Evolutionary conservation across 495 filamentous ascomycete genomes (phyloP), one percentile per base, ranked within the genome.

Genomic region (Neurospora tetrasperma): DNA sequence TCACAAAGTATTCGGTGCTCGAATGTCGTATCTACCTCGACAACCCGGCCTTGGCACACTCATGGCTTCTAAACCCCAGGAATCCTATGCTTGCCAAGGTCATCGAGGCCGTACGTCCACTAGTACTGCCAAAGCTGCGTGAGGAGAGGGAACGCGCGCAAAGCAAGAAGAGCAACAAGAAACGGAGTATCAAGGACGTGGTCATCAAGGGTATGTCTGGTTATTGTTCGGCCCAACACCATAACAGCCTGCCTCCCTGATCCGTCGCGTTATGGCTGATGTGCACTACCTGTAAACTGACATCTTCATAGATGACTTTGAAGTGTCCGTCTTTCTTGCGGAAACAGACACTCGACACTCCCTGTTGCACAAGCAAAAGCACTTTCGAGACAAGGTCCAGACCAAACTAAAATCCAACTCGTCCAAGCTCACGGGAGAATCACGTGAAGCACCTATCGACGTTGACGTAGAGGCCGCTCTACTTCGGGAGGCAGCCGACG

Each of bases 11-110:
- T 81, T 96, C 96, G 20, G 94, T 97, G 71, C 87, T 99, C 68
- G 96, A 99, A 86, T 92, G 91, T 69, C 93, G 95, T 48, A 95
- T 99, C 76, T 99, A 97, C 82, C 89, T 97, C 62, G 96, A 98
- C 72, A 93, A 92, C 72, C 96, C 96, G 3, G 88, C 91, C 9
- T 90, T 96, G 62, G 85, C 84, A 7, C 87, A 90, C 48, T 85
- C 89, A 73, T 99, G 96, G 96, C 89, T 99, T 10, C 87, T 97
- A 66, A 89, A 89, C 74, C 81, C 90, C 20, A 87, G 89, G 66
- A 85, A 92, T 73, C 89, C 91, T 1, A 86, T 94, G 40, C 87
- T 99, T 11, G 90, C 90, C 14, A 90, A 90, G 71, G 89, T 98
- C 74, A 93, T 98, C 72, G 87, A 90, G 76, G 90, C 89, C 54